A percentile compares a stretch with the other conserved stretches of the same genome.
phyloP scores from a whole-genome alignment of 169 alveolate species.

The Plasmodium malariae region DNA sequence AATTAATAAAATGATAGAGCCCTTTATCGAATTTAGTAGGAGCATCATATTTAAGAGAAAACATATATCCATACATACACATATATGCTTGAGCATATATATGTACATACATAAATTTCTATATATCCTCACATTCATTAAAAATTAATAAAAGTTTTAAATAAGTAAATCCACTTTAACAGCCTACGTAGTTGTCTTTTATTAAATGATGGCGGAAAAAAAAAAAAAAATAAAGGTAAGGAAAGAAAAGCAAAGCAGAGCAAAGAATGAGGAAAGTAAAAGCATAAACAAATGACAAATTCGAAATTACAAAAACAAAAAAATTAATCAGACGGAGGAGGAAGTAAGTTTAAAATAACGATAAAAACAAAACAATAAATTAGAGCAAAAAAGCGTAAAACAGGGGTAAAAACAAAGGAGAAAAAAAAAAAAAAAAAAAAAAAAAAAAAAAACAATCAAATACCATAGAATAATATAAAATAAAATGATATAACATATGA shows the following conservation, averaged over 20 bases:
- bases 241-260: not conserved
- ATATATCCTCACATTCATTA: no score
- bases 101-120: no score
- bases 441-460: not conserved
- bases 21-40: no score
- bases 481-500: not conserved
- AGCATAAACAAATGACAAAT: not conserved
- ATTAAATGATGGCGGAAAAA: not conserved
- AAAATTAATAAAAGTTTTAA: not conserved
- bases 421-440: not conserved
- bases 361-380: constrained; percentile 2
- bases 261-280: not conserved
- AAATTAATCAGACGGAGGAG: not conserved
- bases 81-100: no score
- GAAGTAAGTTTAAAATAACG: not conserved
- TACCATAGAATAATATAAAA: not conserved
- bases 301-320: constrained; percentile 1
- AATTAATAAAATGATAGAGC: no score
- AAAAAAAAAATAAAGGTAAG: constrained; percentile 1
- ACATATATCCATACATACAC: no score
- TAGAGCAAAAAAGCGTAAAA: not conserved
- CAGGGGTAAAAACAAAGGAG: not conserved
- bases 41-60: no score
- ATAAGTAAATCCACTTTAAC: constrained; percentile 15
- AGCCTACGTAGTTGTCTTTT: constrained; percentile 26